These are phyloP conservation scores for Buxus sempervirens DNA, from an alignment of 164 flowering plant species.

Conservation along the genomic window DNA sequence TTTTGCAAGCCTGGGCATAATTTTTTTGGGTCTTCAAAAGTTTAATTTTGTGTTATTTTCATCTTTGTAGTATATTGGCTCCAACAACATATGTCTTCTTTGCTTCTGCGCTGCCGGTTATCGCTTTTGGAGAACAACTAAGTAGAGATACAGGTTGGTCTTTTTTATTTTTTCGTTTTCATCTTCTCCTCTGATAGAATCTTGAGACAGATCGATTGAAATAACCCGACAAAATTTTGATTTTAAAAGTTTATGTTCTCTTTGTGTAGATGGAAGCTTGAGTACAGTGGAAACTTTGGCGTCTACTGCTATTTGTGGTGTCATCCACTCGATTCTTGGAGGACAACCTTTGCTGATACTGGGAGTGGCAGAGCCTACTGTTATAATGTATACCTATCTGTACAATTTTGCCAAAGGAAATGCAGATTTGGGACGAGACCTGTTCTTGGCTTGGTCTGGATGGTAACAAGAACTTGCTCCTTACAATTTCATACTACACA, in stretches of 20 bases:
- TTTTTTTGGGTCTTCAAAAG: too few relatives aligned
- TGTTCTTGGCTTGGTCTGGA: slow-evolving; percentile 61
- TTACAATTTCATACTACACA: background rate
- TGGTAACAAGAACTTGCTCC: slow-evolving; percentile 34
- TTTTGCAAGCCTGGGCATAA: background rate
- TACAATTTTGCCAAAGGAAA: slow-evolving; percentile 40
- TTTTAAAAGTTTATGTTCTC: background rate
- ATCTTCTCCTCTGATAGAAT: background rate
- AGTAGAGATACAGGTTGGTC: slow-evolving; percentile 49
- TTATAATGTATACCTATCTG: slow-evolving; percentile 58
- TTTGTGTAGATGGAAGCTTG: slow-evolving; percentile 46
- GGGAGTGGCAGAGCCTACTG: slow-evolving; percentile 73
- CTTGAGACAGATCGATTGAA: too few relatives aligned
- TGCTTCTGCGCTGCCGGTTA: slow-evolving; percentile 62
- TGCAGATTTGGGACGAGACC: slow-evolving; percentile 31
- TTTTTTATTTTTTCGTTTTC: background rate
- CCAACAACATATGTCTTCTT: slow-evolving; percentile 56
- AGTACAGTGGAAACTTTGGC: slow-evolving; percentile 57
- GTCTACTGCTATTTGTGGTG: slow-evolving; percentile 68
- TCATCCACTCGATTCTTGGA: slow-evolving; percentile 55
- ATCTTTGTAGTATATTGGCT: slow-evolving; percentile 45
- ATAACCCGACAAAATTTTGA: too few relatives aligned
- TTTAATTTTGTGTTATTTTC: background rate
- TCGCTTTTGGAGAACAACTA: slow-evolving; percentile 64
- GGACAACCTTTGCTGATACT: slow-evolving; percentile 60